Evolutionary conservation across 306 rosid species (phyloP).

Genomic region (Acmispon strigosus): DNA sequence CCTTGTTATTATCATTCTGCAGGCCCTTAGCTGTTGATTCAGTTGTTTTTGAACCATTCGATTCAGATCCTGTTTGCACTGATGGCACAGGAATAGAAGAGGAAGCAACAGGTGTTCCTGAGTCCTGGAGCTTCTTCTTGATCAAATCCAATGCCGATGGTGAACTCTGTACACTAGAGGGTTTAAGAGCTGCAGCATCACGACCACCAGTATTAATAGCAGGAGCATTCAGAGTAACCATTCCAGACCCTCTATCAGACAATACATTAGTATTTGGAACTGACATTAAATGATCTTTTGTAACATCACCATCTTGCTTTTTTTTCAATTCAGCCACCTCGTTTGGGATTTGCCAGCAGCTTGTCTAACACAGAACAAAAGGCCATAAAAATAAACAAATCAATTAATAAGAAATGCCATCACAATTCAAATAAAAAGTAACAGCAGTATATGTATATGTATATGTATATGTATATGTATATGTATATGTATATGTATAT

Average conservation of each 20-base stretch:
- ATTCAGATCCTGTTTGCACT: conserved; percentile 45
- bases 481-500: not conserved
- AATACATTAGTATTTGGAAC: conserved; percentile 49
- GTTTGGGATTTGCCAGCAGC: conserved; percentile 98
- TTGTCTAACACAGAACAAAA: conserved; percentile 48
- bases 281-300: conserved; percentile 47
- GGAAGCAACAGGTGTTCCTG: conserved; percentile 73
- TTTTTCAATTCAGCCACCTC: conserved; percentile 86
- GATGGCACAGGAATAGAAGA: conserved; percentile 52
- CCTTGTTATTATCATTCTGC: conserved; percentile 64
- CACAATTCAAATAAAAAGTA: not conserved
- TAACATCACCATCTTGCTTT: conserved; percentile 62
- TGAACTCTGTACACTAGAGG: conserved; percentile 47
- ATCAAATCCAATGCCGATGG: conserved; percentile 89
- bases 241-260: conserved; percentile 64
- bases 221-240: conserved; percentile 71
- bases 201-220: conserved; percentile 90
- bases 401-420: not conserved
- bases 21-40: conserved; percentile 55
- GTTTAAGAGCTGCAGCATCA: conserved; percentile 71
- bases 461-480: not conserved
- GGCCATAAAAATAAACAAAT: conserved; percentile 14
- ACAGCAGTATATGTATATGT: not conserved
- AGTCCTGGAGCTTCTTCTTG: conserved; percentile 92
- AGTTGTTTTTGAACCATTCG: conserved; percentile 63